Conservation (phyloP, 768 basidiomycete species). For the Macrolepiota dolichaula region DNA sequence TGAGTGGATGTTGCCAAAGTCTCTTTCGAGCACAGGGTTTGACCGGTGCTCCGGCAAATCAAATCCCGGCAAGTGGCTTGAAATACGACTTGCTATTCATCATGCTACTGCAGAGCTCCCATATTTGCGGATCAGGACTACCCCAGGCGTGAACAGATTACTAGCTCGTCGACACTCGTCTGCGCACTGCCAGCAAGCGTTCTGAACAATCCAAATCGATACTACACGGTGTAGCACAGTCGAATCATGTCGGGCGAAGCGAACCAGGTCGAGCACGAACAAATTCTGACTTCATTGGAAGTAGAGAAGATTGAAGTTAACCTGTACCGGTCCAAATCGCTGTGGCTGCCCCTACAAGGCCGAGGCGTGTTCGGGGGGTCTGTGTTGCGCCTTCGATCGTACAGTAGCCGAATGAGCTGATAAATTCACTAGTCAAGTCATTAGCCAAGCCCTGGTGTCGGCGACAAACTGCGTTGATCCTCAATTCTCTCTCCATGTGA, state of each 20-base stretch:
- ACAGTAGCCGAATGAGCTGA: background rate
- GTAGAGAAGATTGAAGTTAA: constrained; percentile 77
- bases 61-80: background rate
- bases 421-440: constrained; percentile 54
- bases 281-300: constrained; percentile 71
- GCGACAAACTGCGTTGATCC: constrained; percentile 74
- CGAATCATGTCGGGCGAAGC: constrained; percentile 24
- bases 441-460: constrained; percentile 80
- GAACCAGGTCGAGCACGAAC: constrained; percentile 58
- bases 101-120: background rate
- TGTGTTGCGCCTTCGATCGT: constrained; percentile 12
- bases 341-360: constrained; percentile 57
- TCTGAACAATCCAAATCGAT: background rate
- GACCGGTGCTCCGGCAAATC: constrained; percentile 6
- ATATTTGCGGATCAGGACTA: constrained; percentile 4
- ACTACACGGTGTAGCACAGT: background rate
- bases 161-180: background rate
- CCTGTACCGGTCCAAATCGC: constrained; percentile 73
- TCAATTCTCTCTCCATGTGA: constrained; percentile 67
- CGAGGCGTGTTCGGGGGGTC: constrained; percentile 82
- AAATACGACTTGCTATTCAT: background rate
- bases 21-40: background rate
- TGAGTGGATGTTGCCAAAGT: background rate
- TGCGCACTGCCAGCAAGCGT: background rate
- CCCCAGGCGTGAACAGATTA: background rate